Evolutionary conservation across 2,329 filamentous ascomycete genomes (phyloP).

Genomic region (Fusarium sp.): DNA sequence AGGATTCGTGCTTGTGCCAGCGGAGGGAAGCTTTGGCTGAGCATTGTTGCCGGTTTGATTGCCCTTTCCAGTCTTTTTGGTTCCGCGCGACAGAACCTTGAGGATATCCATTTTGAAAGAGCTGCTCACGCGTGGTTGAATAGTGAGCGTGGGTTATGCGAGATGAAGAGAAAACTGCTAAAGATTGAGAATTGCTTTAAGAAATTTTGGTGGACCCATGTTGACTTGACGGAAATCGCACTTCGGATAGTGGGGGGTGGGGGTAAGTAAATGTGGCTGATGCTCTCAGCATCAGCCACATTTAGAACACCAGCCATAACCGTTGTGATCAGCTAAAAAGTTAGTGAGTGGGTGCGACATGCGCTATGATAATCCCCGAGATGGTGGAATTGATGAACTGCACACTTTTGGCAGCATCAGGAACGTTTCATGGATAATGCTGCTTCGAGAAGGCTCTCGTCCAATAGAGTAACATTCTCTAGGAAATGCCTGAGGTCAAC

Average conservation of each 20-base stretch:
- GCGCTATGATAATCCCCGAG: slow-evolving; percentile 19
- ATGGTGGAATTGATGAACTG: slow-evolving; percentile 5
- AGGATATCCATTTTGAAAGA: slow-evolving; percentile 75
- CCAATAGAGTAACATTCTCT: slow-evolving; percentile 18
- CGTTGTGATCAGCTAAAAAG: slow-evolving; percentile 16
- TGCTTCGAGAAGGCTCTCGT: background rate
- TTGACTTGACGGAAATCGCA: slow-evolving; percentile 12
- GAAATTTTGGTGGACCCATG: slow-evolving; percentile 49
- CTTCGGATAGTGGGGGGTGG: slow-evolving; percentile 45
- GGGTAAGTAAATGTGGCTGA: slow-evolving; percentile 13
- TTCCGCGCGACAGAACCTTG: slow-evolving; percentile 79
- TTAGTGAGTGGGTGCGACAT: slow-evolving; percentile 13
- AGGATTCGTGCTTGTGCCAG: slow-evolving; percentile 74
- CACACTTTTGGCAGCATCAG: slow-evolving; percentile 11
- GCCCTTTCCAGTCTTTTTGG: slow-evolving; percentile 67
- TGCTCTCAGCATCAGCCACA: slow-evolving; percentile 10
- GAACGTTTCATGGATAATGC: slow-evolving; percentile 19
- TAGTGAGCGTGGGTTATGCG: slow-evolving; percentile 15
- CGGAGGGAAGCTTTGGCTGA: slow-evolving; percentile 71
- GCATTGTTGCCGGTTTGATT: slow-evolving; percentile 50
- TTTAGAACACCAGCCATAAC: slow-evolving; percentile 9
- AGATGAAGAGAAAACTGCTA: slow-evolving; percentile 38
- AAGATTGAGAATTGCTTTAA: slow-evolving; percentile 35
- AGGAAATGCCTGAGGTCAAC: slow-evolving; percentile 12
- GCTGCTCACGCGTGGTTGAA: slow-evolving; percentile 12